Base-by-base conservation (phyloP, 805 yeast genomes). In the Saturnispora besseyi region DNA sequence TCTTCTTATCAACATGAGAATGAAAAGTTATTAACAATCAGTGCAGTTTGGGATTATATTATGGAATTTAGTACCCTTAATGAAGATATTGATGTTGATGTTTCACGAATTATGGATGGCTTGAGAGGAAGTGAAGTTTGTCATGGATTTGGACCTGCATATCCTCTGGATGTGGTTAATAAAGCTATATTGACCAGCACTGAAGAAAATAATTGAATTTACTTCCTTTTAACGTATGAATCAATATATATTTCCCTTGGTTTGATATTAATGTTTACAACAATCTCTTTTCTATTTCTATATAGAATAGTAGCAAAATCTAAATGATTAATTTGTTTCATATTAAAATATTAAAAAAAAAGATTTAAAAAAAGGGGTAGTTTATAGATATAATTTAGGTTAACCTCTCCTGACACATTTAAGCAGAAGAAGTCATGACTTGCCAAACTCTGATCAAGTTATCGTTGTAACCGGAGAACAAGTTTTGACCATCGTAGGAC, bases 381-480 rank as follows among this genome's bases (percentile, higher is more conserved):
- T 36, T n/a, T 36, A 36, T 36, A 36, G 40, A 36, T 36, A 22
- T 18, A 33, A 6, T 26, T 26, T 6, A 26, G 9, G 29, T 5
- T 33, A 33, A 33, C 37, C 40, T 36, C 13, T 42, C 40, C 41
- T 42, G 47, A 48, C 40, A 36, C 49, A 61, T 54, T 63, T 67
- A 69, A 58, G 54, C 52, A 26, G 68, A 66, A 60, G 83, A 76
- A 77, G 95, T 87, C 98, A 93, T 93, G 68, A 93, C 96, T 84
- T 93, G 98, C 99, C 99, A 93, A 76, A 93, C 99, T 81, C 99
- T 91, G 82, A 93, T 91, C 73, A 86, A 82, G 82, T 87, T 87
- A 78, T 93, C 99, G 70, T 97, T 90, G 96, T 93, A 93, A 82
- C 99, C 99, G 67, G 98, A 96, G 74, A 88, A 93, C 77, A 93